Evolutionary conservation across 1,284 basidiomycete species (phyloP), one percentile per base, ranked within the genome.

Genomic region (Malassezia yamatoensis): DNA sequence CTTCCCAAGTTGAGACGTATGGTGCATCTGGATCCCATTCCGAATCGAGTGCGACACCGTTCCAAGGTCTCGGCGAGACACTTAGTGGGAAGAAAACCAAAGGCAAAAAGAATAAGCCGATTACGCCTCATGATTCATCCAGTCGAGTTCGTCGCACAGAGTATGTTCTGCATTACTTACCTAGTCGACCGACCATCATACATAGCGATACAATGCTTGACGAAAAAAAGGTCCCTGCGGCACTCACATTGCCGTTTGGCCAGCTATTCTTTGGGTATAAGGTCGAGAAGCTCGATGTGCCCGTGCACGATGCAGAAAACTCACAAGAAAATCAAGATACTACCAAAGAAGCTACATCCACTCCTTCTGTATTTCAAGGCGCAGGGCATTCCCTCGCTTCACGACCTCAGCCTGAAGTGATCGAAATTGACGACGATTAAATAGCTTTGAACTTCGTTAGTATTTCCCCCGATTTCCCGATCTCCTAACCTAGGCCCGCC

Each of bases 231-330:
- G 88, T 88, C 5, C 91, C 94, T 1, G 90, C 89, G 0, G 85
- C 89, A 1, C 80, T 99, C 45, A 86, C 87, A 64, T 79, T 99
- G 32, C 90, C 93, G 0, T 86, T 87, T 61, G 94, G 94, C 11
- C 63, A 66, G 49, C 64, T 74, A 24, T 74, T 73, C 54, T 74
- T 74, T 36, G 72, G 72, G 32, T 74, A 74, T 59, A 63, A 71
- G 10, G 65, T 70, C 10, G 59, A 66, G 15, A 63, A 63, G 8
- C 64, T 67, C 20, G 67, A 61, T 12, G 67, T 66, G 16, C 68
- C 67, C 34, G 61, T 45, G 15, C 11, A 52, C 35, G 33, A 41
- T 3, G 24, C 24, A 29, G 24, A 29, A 29, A 29, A 29, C 24
- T 29, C 24, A 29, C 24, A 29, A 7, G 4, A 29, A 29, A 29